phyloP scores from a whole-genome alignment of 2,329 filamentous ascomycete species.

The Fonsecaea pugnacius region DNA sequence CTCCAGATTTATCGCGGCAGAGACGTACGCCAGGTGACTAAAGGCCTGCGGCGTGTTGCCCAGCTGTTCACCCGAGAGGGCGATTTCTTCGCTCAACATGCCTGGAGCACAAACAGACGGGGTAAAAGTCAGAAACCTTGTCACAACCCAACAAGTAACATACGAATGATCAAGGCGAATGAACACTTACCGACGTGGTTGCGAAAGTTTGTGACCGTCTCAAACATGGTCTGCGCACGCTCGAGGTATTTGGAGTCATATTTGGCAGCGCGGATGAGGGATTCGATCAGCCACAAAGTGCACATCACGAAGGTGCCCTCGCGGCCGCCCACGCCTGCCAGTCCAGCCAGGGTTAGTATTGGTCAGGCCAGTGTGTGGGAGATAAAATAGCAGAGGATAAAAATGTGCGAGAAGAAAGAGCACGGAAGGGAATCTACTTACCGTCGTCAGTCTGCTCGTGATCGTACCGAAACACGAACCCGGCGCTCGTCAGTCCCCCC shows the following conservation, averaged over 20 bases:
- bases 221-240: conserved; percentile 69
- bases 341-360: neutral
- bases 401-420: conserved; percentile 24
- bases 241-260: conserved; percentile 42
- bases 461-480: conserved; percentile 76
- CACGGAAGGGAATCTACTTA: conserved; percentile 43
- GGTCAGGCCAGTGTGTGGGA: neutral
- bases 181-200: conserved; percentile 66
- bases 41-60: conserved; percentile 82
- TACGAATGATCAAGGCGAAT: too few relatives aligned
- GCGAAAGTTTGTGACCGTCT: conserved; percentile 76
- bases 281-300: conserved; percentile 81
- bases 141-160: too few relatives aligned
- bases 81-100: conserved; percentile 81
- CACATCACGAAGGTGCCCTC: conserved; percentile 82
- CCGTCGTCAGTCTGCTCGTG: conserved; percentile 71
- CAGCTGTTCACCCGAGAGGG: conserved; percentile 73
- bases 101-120: neutral
- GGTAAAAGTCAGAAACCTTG: too few relatives aligned
- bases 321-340: conserved; percentile 68
- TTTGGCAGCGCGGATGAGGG: conserved; percentile 63
- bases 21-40: conserved; percentile 74
- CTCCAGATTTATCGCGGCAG: conserved; percentile 76
- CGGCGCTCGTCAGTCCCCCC: conserved; percentile 74
- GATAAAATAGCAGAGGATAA: conserved; percentile 1